Conservation (phyloP, 2,329 filamentous ascomycete species). For the Aureobasidium sp. region DNA sequence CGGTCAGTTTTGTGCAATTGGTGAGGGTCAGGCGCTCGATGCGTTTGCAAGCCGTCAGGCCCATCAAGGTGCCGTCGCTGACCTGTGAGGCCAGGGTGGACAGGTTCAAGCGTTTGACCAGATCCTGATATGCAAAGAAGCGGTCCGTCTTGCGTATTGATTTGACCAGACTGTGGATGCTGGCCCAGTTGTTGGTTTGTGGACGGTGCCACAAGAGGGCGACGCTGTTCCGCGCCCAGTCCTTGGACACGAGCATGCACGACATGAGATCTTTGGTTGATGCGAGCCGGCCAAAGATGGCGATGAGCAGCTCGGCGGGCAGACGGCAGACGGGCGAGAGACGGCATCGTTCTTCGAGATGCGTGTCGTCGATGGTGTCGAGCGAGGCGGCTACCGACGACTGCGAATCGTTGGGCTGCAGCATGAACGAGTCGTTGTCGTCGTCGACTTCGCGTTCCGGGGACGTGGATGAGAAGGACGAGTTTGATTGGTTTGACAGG, state of each 20-base stretch:
- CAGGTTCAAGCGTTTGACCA: slow-evolving; percentile 87
- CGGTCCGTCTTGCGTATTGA: slow-evolving; percentile 66
- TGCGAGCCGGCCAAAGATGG: slow-evolving; percentile 79
- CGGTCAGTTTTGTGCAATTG: slow-evolving; percentile 77
- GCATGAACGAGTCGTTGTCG: slow-evolving; percentile 88
- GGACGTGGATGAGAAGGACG: slow-evolving; percentile 64
- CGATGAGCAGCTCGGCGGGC: slow-evolving; percentile 90
- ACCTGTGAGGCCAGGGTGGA: slow-evolving; percentile 68
- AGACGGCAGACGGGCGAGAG: slow-evolving; percentile 75
- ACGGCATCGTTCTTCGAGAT: slow-evolving; percentile 46
- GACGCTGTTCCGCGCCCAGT: slow-evolving; percentile 87
- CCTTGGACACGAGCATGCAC: slow-evolving; percentile 90
- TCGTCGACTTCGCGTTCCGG: slow-evolving; percentile 72
- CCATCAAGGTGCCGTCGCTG: slow-evolving; percentile 82
- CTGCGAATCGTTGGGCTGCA: slow-evolving; percentile 77
- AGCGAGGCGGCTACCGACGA: slow-evolving; percentile 78
- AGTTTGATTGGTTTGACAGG: slow-evolving; percentile 29
- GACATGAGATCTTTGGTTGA: slow-evolving; percentile 66
- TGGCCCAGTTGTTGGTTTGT: slow-evolving; percentile 78
- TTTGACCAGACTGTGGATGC: slow-evolving; percentile 71
- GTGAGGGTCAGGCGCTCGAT: slow-evolving; percentile 91
- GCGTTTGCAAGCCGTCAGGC: slow-evolving; percentile 77
- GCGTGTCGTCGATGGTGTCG: slow-evolving; percentile 60
- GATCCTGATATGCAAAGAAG: slow-evolving; percentile 81
- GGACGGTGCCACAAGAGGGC: slow-evolving; percentile 93